Conservation (phyloP, 2,329 filamentous ascomycete genomes). For the Aspergillus aculeatinus region DNA sequence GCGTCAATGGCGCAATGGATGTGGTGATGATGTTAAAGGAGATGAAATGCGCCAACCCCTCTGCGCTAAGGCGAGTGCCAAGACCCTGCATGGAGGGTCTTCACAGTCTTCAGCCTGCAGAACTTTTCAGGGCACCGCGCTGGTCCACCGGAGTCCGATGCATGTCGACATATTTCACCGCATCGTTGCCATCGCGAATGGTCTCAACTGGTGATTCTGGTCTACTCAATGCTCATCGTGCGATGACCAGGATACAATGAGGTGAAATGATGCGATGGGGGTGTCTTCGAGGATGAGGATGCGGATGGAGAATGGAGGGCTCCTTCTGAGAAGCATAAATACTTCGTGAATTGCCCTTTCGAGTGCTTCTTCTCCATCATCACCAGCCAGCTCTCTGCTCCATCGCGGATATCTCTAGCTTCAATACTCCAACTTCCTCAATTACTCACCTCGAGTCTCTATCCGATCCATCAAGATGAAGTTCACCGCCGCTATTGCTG, state of each 20-base stretch:
- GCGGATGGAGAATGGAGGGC: neutral
- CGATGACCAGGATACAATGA: neutral
- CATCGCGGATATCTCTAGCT: neutral
- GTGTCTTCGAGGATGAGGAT: neutral
- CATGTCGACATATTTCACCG: neutral
- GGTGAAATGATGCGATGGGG: slow-evolving; percentile 3
- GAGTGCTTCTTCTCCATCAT: neutral
- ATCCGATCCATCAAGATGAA: slow-evolving; percentile 46
- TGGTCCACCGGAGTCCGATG: slow-evolving; percentile 7
- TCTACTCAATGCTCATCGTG: neutral
- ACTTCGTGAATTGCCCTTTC: neutral
- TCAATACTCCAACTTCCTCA: neutral
- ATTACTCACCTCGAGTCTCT: neutral
- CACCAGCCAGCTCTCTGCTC: neutral
- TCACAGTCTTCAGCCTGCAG: neutral
- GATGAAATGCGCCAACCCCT: neutral
- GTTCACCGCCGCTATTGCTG: slow-evolving; percentile 41
- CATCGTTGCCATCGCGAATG: neutral
- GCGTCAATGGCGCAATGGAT: neutral
- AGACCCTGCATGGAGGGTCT: too few relatives aligned
- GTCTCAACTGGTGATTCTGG: neutral
- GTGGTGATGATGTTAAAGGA: neutral
- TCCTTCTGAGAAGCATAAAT: neutral
- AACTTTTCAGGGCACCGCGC: neutral
- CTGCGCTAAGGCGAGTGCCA: neutral